Conservation (phyloP, 2,329 filamentous ascomycete genomes). For the Neocucurbitaria cava region DNA sequence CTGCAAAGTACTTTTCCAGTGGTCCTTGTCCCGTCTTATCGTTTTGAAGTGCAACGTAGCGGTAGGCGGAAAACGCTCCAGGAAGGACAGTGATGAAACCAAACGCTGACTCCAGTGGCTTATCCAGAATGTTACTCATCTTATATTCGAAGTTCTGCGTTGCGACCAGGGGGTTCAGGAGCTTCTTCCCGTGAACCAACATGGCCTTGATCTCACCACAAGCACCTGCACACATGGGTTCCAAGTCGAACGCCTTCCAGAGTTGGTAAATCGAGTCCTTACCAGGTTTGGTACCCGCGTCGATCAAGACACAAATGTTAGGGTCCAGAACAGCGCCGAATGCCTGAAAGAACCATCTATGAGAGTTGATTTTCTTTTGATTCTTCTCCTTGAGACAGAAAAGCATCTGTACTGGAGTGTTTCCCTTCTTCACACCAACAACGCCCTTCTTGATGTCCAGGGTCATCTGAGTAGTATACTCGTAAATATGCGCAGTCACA, state of each 20-base stretch:
- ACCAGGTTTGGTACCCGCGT: conserved; percentile 94
- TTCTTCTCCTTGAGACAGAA: conserved; percentile 99
- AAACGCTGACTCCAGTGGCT: conserved; percentile 95
- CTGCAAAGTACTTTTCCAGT: conserved; percentile 94
- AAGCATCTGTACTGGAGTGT: conserved; percentile 92
- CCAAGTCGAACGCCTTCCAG: conserved; percentile 97
- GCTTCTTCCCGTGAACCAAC: conserved; percentile 85
- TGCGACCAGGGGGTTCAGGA: conserved; percentile 91
- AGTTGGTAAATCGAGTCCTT: conserved; percentile 95
- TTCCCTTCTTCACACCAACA: conserved; percentile 80
- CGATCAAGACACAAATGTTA: conserved; percentile 94
- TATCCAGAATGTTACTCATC: conserved; percentile 99
- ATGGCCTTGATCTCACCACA: conserved; percentile 99
- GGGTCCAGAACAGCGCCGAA: conserved; percentile 92
- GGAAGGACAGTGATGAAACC: conserved; percentile 97
- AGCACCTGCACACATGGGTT: conserved; percentile 96
- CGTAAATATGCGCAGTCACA: conserved; percentile 97
- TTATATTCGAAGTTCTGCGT: conserved; percentile 99
- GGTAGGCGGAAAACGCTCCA: conserved; percentile 97
- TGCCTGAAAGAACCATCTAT: conserved; percentile 98
- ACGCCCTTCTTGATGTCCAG: conserved; percentile 89
- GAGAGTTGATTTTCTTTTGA: conserved; percentile 99
- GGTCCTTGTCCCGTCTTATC: conserved; percentile 94
- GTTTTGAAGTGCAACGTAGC: conserved; percentile 92
- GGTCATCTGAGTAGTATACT: conserved; percentile 85